These are phyloP conservation scores for Davidsoniella eucalypti DNA, from an alignment of 2,329 filamentous ascomycete genomes.

Conservation along the genomic window DNA sequence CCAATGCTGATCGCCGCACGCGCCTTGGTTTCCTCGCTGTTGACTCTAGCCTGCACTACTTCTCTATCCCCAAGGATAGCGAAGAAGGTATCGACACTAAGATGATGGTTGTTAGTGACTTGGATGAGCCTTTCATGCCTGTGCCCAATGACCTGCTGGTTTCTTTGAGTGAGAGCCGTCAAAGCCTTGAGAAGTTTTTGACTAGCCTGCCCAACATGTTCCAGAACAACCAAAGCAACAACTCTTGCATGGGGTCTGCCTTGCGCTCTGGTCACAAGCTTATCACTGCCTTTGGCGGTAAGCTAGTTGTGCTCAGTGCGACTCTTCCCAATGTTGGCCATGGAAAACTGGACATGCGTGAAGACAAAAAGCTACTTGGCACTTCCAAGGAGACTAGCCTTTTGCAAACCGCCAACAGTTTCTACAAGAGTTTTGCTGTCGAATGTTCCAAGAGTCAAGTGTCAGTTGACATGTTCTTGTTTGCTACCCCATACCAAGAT, in stretches of 20 bases:
- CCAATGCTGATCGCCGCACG: constrained; percentile 89
- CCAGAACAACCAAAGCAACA: constrained; percentile 75
- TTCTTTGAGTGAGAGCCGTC: constrained; percentile 71
- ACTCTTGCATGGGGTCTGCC: constrained; percentile 89
- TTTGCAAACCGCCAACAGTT: constrained; percentile 82
- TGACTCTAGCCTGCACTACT: constrained; percentile 89
- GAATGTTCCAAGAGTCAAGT: constrained; percentile 99
- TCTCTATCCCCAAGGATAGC: constrained; percentile 77
- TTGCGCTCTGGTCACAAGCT: constrained; percentile 88
- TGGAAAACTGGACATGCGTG: constrained; percentile 80
- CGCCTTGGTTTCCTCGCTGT: constrained; percentile 90
- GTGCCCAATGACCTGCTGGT: constrained; percentile 85
- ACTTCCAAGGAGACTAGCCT: constrained; percentile 82
- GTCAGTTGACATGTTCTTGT: constrained; percentile 95
- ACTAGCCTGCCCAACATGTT: constrained; percentile 92
- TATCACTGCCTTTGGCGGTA: constrained; percentile 84
- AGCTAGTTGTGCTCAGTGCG: constrained; percentile 81
- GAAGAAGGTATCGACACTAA: constrained; percentile 71
- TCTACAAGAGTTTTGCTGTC: constrained; percentile 98
- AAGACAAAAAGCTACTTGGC: constrained; percentile 89
- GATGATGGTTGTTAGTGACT: constrained; percentile 87
- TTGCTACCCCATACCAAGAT: constrained; percentile 91
- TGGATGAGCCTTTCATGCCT: constrained; percentile 92
- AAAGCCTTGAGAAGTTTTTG: constrained; percentile 83
- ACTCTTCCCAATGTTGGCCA: constrained; percentile 80